Conservation (phyloP, 2,329 filamentous ascomycete species). For the Neoarthrinium moseri region DNA sequence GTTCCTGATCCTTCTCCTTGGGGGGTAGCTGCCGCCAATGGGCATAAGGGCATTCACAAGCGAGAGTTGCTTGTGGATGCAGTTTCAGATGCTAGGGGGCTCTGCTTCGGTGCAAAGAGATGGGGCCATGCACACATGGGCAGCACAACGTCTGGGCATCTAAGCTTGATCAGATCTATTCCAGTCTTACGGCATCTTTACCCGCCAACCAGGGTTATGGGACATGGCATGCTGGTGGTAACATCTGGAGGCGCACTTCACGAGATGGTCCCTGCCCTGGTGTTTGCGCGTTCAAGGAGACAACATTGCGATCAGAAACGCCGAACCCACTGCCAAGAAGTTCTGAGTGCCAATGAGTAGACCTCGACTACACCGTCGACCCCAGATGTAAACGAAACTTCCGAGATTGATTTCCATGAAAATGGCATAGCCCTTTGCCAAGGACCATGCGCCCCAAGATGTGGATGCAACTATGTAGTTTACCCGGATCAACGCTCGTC, state of each 20-base stretch:
- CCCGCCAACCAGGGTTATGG: too few relatives aligned
- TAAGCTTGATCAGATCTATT: too few relatives aligned
- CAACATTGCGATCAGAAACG: neutral
- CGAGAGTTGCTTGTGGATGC: neutral
- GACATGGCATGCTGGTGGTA: neutral
- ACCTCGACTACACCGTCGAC: too few relatives aligned
- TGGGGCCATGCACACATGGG: too few relatives aligned
- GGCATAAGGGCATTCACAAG: neutral
- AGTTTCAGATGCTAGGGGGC: neutral
- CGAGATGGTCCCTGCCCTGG: neutral
- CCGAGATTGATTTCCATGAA: neutral
- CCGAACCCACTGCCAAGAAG: conserved; percentile 2
- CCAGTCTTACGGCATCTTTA: too few relatives aligned
- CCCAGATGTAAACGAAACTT: neutral
- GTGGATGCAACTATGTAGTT: too few relatives aligned
- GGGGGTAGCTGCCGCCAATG: neutral
- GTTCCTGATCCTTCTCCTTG: too few relatives aligned
- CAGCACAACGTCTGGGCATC: too few relatives aligned
- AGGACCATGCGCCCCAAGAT: too few relatives aligned
- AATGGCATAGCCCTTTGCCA: neutral
- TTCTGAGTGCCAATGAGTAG: neutral
- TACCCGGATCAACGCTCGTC: too few relatives aligned
- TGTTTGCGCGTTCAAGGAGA: neutral
- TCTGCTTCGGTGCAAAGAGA: neutral
- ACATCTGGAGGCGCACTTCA: neutral